These are phyloP conservation scores for Tilletia walkeri DNA, from an alignment of 1,284 basidiomycete species.

Conservation along the genomic window DNA sequence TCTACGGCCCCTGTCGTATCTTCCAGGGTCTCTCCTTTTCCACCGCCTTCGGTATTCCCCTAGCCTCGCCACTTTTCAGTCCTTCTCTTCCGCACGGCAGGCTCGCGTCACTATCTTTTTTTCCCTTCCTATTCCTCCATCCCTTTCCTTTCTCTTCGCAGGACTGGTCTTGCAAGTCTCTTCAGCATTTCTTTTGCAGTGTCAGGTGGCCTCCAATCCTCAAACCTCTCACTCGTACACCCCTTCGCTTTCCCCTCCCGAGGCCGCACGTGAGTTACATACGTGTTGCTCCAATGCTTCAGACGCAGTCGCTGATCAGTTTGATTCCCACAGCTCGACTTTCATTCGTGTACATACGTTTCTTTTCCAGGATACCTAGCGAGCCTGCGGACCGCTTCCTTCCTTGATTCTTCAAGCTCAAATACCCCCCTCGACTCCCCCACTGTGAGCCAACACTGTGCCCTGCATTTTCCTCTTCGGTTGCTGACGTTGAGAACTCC, in stretches of 20 bases:
- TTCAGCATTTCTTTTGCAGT: too few species aligned
- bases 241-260: background rate
- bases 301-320: background rate
- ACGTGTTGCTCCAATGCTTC: too few species aligned
- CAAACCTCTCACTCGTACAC: too few species aligned
- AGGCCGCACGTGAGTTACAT: conserved; percentile 1
- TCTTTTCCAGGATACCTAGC: background rate
- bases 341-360: conserved; percentile 8
- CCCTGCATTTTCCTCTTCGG: background rate
- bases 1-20: too few species aligned
- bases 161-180: conserved; percentile 14
- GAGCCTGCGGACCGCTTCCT: too few species aligned
- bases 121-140: background rate
- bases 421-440: too few species aligned
- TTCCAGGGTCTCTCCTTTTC: too few species aligned
- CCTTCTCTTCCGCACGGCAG: background rate
- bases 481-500: background rate
- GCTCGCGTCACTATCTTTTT: background rate
- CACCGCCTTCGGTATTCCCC: too few species aligned
- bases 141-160: background rate
- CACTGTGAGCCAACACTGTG: too few species aligned
- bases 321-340: background rate
- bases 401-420: too few species aligned
- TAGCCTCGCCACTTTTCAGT: background rate
- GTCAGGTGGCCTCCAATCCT: too few species aligned